phyloP scores from a whole-genome alignment of 2,329 filamentous ascomycete species.

The Cadophora sp. region DNA sequence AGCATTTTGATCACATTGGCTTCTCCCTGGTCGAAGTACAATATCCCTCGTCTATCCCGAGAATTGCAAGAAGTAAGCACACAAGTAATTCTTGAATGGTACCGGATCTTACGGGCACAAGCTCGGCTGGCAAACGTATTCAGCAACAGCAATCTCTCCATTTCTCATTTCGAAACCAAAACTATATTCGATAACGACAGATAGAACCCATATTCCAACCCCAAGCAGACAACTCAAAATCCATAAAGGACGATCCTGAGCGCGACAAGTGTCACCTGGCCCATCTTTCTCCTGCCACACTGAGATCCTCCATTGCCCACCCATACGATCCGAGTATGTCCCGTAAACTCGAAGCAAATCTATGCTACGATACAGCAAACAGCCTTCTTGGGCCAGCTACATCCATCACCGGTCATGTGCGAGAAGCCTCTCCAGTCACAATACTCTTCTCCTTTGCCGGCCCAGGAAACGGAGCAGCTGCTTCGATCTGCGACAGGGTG shows the following conservation, averaged over 20 bases:
- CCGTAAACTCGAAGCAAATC: neutral
- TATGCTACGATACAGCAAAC: constrained; percentile 14
- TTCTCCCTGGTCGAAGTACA: no score
- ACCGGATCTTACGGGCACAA: neutral
- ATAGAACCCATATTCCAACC: neutral
- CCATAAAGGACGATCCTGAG: no score
- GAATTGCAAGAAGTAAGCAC: no score
- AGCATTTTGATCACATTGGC: no score
- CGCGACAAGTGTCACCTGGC: no score
- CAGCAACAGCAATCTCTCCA: neutral
- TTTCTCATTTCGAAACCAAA: neutral
- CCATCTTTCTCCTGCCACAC: no score
- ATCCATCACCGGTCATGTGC: constrained; percentile 13
- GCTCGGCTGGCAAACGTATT: neutral
- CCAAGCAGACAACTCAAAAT: no score
- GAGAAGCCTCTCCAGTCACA: constrained; percentile 8
- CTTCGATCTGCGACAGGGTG: neutral
- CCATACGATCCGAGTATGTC: no score
- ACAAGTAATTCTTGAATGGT: no score
- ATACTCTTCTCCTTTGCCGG: constrained; percentile 14
- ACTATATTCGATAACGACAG: neutral
- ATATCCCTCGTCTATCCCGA: no score
- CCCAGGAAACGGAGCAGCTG: constrained; percentile 12
- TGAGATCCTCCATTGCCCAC: no score
- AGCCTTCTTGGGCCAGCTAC: constrained; percentile 14